Base-by-base conservation (phyloP, 2,329 filamentous ascomycete genomes). In the Berkeleyomyces basicola region DNA sequence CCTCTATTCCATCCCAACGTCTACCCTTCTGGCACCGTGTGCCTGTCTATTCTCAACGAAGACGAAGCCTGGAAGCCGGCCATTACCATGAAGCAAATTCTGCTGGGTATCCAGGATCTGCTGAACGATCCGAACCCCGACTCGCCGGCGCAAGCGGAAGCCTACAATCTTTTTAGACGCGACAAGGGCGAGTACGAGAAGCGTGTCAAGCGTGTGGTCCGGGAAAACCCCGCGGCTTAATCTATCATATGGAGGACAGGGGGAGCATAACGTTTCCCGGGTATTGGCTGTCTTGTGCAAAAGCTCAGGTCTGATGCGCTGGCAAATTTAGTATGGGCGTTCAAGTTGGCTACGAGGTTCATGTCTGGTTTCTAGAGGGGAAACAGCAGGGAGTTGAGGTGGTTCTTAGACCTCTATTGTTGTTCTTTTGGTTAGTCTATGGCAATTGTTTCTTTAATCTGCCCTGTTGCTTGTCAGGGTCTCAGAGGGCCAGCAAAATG, bases 41-140 rank as follows among this genome's bases (percentile, higher is more conserved):
- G 93, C 72, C 81, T 99, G 31, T 96, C 90, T 37, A 99, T 99
- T 68, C 77, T 99, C 67, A 99, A 97, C 75, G 95, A 99, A 73
- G 93, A 99, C 70, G 93, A 99, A 73, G 91, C 88, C 5, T 99
- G 95, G 93, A 95, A 95, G 74, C 95, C 93, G 0, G 92, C 93
- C 5, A 99, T 99, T 70, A 99, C 93, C 0, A 90, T 99, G 73
- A 97, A 96, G 76, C 90, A 97, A 75, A 97, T 99, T 67, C 82
- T 97, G 4, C 81, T 97, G 1, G 93, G 93, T 58, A 95, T 99
- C 64, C 93, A 99, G 74, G 92, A 95, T 69, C 82, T 99, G 1
- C 84, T 99, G 47, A 87, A 99, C 72, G 92, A 96, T 70, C 93
- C 95, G 14, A 99, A 99, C 71, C 93, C 92, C 2, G 93, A 99